A percentile compares a stretch with the other conserved stretches of the same genome.
Conservation (phyloP, 306 rosid species). For the Cyclanthera cordifolia region DNA sequence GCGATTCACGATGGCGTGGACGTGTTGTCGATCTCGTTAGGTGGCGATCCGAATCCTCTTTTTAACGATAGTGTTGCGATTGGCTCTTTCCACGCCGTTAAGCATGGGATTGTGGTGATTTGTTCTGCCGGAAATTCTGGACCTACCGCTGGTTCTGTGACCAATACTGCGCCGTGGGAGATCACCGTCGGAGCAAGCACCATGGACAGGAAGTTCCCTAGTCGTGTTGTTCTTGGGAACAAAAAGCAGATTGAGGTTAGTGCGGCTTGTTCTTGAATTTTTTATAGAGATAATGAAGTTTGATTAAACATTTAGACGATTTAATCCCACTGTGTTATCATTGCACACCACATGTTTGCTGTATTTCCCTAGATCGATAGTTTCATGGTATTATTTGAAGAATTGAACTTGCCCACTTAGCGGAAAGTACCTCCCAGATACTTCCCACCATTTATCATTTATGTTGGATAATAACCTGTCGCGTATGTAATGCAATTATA, state of each 20-base stretch:
- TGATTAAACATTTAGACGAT: background rate
- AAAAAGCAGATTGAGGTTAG: conserved; percentile 36
- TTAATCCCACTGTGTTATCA: background rate
- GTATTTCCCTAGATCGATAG: background rate
- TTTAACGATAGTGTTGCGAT: conserved; percentile 63
- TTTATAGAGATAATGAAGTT: background rate
- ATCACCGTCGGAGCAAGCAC: conserved; percentile 87
- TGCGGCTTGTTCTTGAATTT: conserved; percentile 1
- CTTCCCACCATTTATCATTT: too few species aligned
- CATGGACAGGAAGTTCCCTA: conserved; percentile 66
- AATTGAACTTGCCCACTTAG: too few species aligned
- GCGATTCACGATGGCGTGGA: conserved; percentile 79
- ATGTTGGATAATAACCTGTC: too few species aligned
- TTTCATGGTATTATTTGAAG: background rate
- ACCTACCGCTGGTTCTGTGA: conserved; percentile 40
- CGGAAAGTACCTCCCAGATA: too few species aligned
- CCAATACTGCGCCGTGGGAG: conserved; percentile 60
- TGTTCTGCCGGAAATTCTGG: conserved; percentile 89
- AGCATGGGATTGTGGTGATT: conserved; percentile 59
- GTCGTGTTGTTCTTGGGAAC: conserved; percentile 46
- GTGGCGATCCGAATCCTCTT: conserved; percentile 33
- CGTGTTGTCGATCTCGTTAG: conserved; percentile 66
- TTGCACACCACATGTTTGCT: background rate
- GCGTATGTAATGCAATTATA: too few species aligned
- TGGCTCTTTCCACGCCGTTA: conserved; percentile 75